phyloP scores from a whole-genome alignment of 225 moss, liverwort and hornwort species.

The Ulota crispa region DNA sequence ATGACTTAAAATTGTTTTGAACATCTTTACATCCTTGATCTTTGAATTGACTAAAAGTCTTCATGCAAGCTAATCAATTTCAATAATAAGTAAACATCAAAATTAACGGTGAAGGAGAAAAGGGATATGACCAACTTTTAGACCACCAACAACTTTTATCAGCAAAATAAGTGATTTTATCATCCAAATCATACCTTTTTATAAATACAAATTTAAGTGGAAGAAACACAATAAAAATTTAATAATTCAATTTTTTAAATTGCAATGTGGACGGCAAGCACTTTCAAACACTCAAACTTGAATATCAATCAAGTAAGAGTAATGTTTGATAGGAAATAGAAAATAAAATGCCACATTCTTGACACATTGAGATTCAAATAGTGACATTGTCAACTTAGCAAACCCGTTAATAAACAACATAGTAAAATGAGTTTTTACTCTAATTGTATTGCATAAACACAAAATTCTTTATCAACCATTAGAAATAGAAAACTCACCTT shows the following conservation, averaged over 20 bases:
- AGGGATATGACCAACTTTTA: background rate
- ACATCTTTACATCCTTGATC: background rate
- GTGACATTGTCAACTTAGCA: conserved; percentile 6
- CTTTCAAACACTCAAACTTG: background rate
- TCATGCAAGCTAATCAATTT: background rate
- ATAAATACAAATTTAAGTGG: background rate
- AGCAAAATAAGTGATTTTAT: background rate
- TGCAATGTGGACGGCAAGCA: background rate
- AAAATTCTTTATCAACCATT: background rate
- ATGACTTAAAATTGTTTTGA: background rate
- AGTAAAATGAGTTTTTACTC: background rate
- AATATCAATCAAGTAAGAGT: background rate
- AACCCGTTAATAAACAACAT: background rate
- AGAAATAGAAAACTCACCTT: conserved; percentile 12
- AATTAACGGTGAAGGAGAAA: background rate
- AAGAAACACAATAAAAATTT: background rate
- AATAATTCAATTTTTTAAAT: background rate
- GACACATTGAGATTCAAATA: background rate
- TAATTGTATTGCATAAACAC: conserved; percentile 5
- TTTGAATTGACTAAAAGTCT: background rate
- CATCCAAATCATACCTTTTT: background rate
- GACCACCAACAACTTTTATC: conserved; percentile 1
- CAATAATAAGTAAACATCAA: background rate
- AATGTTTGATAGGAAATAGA: background rate
- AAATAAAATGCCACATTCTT: background rate